These are phyloP conservation scores for Pinus albicaulis DNA, from an alignment of 75 land plant genomes.

Conservation along the genomic window DNA sequence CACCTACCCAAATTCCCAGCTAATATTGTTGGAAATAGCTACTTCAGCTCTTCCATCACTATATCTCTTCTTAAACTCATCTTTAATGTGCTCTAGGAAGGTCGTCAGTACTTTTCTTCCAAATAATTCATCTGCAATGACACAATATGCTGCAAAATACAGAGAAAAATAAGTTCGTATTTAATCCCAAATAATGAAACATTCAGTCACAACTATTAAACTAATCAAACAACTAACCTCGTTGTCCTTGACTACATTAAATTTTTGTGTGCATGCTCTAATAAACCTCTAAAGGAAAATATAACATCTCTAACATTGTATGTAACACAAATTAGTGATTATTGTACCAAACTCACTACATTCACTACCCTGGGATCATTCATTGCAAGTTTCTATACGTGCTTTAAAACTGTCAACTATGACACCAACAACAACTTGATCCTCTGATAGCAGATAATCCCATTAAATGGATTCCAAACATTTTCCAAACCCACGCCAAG, in stretches of 20 bases:
- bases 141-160: constrained; percentile 48
- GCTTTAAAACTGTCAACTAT: neutral
- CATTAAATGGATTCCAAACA: neutral
- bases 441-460: neutral
- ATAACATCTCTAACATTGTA: neutral
- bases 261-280: neutral
- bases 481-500: neutral
- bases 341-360: neutral
- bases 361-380: constrained; percentile 1
- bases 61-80: constrained; percentile 55
- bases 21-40: constrained; percentile 51
- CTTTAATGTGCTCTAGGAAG: constrained; percentile 63
- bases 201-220: neutral
- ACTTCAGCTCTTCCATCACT: constrained; percentile 56
- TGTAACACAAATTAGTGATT: neutral
- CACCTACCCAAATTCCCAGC: constrained; percentile 53
- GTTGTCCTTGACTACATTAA: neutral
- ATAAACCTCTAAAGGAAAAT: neutral
- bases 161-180: neutral
- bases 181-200: neutral
- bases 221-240: neutral
- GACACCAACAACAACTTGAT: neutral
- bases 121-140: constrained; percentile 61
- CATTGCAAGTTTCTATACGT: neutral
- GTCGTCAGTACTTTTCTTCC: constrained; percentile 65